Evolutionary conservation across 73 alveolate genomes (phyloP).

Genomic region (Breviolum minutum): DNA sequence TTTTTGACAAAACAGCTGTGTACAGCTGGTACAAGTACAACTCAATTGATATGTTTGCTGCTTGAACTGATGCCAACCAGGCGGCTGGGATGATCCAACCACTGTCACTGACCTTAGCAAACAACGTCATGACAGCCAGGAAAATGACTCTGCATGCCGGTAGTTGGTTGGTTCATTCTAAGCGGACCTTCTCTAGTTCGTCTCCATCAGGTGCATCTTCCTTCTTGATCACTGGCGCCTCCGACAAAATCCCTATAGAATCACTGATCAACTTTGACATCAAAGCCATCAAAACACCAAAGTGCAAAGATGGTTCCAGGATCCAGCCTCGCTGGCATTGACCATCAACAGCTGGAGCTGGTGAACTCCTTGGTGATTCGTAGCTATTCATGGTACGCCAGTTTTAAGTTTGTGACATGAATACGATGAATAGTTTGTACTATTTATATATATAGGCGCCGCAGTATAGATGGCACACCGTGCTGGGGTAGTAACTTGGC

Average conservation of each 20-base stretch:
- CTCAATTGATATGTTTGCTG: not conserved
- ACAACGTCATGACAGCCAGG: too few species aligned
- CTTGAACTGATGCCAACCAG: not conserved
- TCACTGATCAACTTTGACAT: not conserved
- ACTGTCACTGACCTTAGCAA: conserved; percentile 18
- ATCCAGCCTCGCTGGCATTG: not conserved
- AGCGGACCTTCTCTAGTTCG: not conserved
- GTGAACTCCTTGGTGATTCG: not conserved
- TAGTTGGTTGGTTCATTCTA: not conserved
- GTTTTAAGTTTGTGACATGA: too few species aligned
- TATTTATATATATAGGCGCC: too few species aligned
- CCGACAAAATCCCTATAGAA: not conserved
- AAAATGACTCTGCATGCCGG: not conserved
- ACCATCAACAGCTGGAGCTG: conserved; percentile 22
- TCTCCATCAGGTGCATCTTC: not conserved
- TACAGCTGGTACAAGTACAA: not conserved
- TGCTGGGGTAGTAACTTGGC: too few species aligned
- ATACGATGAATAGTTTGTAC: too few species aligned
- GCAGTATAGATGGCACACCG: too few species aligned
- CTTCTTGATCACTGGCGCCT: not conserved
- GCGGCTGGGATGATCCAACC: conserved; percentile 51
- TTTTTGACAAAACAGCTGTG: not conserved
- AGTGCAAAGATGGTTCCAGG: not conserved
- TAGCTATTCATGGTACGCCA: too few species aligned
- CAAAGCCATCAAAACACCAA: not conserved